Evolutionary conservation across 306 rosid species (phyloP).

Genomic region (Quercus parvula): DNA sequence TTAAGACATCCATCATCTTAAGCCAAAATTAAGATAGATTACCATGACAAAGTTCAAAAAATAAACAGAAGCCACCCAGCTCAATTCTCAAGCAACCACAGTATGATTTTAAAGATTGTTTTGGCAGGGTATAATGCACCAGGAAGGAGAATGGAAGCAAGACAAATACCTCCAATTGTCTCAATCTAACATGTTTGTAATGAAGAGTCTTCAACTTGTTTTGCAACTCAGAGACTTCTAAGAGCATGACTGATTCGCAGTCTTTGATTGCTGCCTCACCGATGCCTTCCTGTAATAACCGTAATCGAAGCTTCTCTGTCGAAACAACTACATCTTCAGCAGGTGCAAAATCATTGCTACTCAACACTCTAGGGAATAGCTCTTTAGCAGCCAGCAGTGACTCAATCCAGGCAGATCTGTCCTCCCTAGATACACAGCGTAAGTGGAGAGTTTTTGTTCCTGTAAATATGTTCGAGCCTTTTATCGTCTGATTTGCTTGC

Average conservation of each 20-base stretch:
- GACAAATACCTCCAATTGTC: conserved; percentile 78
- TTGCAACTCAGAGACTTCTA: conserved; percentile 82
- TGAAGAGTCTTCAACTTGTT: conserved; percentile 75
- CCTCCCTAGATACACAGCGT: conserved; percentile 75
- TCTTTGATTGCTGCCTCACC: conserved; percentile 65
- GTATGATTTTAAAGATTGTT: conserved; percentile 9
- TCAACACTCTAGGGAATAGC: conserved; percentile 76
- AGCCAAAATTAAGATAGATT: conserved; percentile 12
- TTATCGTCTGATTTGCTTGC: conserved; percentile 97
- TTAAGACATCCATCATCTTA: neutral
- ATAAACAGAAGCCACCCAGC: neutral
- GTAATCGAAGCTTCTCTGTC: conserved; percentile 79
- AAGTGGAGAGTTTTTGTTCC: conserved; percentile 96
- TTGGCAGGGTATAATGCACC: conserved; percentile 2
- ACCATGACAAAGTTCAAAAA: conserved; percentile 8
- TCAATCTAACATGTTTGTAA: conserved; percentile 69
- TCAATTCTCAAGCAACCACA: neutral
- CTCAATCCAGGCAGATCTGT: conserved; percentile 87
- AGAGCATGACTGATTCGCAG: conserved; percentile 86
- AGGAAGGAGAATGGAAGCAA: conserved; percentile 8
- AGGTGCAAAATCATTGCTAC: conserved; percentile 70
- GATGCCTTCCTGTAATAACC: conserved; percentile 78
- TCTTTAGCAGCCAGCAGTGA: conserved; percentile 86
- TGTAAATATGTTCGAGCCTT: conserved; percentile 82
- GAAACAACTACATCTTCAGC: conserved; percentile 82